A percentile compares a stretch with the other conserved stretches of the same genome.
phyloP scores from a whole-genome alignment of 108 stramenopile genomes.

The Heterococcus sp. region DNA sequence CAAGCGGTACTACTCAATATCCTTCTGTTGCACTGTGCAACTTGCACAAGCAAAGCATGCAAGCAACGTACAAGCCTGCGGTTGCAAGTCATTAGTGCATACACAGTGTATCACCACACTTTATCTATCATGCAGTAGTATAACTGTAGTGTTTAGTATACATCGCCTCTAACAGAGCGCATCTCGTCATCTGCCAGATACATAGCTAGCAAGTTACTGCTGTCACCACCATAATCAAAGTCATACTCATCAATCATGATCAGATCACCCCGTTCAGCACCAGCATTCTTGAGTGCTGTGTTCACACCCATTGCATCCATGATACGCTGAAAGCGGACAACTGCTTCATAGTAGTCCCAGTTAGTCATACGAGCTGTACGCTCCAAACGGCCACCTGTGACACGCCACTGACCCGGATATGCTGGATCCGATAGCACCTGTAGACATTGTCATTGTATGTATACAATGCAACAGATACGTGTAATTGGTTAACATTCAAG shows the following conservation, averaged over 20 bases:
- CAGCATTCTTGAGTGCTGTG: slow-evolving; percentile 12
- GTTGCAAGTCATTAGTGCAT: too few species aligned
- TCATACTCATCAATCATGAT: slow-evolving; percentile 46
- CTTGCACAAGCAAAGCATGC: too few species aligned
- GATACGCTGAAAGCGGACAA: slow-evolving; percentile 41
- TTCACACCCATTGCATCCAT: slow-evolving; percentile 49
- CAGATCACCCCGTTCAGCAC: slow-evolving; percentile 35
- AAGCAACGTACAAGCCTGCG: too few species aligned
- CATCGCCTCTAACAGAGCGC: too few species aligned
- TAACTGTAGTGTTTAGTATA: too few species aligned
- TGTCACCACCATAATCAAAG: slow-evolving; percentile 27
- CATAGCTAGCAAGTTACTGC: not conserved
- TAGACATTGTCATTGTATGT: not conserved
- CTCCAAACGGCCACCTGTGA: slow-evolving; percentile 6
- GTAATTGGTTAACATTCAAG: too few species aligned
- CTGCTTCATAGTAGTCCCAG: slow-evolving; percentile 48
- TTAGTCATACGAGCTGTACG: slow-evolving; percentile 26
- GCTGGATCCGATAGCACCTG: slow-evolving; percentile 29
- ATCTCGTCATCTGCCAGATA: too few species aligned
- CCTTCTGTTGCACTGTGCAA: too few species aligned
- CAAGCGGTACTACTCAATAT: too few species aligned
- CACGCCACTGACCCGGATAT: slow-evolving; percentile 45
- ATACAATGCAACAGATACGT: not conserved
- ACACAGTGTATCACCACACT: too few species aligned
- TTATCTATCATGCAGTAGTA: too few species aligned